Conservation (phyloP, 2,329 filamentous ascomycete species). For the Neurospora crassa region DNA sequence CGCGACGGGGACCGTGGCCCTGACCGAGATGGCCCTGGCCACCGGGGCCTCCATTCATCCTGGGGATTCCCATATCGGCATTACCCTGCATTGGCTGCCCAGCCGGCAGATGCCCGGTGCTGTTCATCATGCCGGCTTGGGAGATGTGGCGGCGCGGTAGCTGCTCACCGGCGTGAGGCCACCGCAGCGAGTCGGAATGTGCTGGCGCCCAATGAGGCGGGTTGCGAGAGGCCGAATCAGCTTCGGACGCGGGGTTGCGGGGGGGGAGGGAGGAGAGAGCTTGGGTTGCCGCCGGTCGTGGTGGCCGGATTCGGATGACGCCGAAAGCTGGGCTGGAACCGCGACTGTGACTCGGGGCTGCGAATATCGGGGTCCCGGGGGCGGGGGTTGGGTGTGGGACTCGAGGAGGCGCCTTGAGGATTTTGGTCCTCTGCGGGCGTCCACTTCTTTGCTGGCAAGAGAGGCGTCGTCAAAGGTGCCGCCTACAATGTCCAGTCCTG, state of each 20-base stretch:
- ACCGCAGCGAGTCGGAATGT: constrained; percentile 16
- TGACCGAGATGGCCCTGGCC: constrained; percentile 23
- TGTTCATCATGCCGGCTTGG: constrained; percentile 69
- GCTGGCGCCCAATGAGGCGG: not conserved
- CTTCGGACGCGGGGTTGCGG: not conserved
- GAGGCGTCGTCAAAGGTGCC: not conserved
- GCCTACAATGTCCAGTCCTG: not conserved
- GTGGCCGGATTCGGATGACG: not conserved
- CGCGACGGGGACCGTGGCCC: constrained; percentile 24
- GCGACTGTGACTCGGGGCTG: not conserved
- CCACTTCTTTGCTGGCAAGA: not conserved
- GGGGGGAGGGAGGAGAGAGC: not conserved
- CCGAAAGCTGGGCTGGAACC: not conserved
- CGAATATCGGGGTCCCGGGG: not conserved
- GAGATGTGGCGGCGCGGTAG: constrained; percentile 25
- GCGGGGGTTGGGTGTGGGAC: not conserved
- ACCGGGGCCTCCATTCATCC: constrained; percentile 21
- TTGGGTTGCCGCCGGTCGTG: not conserved
- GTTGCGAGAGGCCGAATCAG: not conserved
- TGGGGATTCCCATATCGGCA: constrained; percentile 24
- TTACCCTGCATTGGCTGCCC: constrained; percentile 52
- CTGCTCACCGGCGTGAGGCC: constrained; percentile 24
- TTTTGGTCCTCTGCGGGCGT: not conserved
- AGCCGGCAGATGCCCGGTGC: constrained; percentile 62
- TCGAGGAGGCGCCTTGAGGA: not conserved